Percentiles rank a stretch among this genome's conserved stretches.
These are phyloP conservation scores for Gynochthodes officinalis DNA, from an alignment of 257 asterid genomes.

Conservation along the genomic window DNA sequence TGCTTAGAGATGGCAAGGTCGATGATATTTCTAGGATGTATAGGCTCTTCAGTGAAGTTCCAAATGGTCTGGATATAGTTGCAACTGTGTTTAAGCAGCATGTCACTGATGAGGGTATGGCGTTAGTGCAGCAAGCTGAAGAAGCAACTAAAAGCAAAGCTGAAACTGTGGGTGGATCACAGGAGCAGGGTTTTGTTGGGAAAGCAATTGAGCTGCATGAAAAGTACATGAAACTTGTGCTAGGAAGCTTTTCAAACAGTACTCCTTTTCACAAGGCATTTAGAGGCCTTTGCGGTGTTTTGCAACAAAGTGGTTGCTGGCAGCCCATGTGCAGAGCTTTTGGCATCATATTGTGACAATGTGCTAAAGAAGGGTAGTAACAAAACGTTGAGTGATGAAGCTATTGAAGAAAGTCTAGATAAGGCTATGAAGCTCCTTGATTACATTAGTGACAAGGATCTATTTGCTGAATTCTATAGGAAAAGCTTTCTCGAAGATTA, in stretches of 20 bases:
- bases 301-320: conserved; percentile 49
- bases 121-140: conserved; percentile 49
- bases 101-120: conserved; percentile 50
- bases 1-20: conserved; percentile 52
- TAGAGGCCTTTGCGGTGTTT: conserved; percentile 53
- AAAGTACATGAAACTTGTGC: conserved; percentile 42
- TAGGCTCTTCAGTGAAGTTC: conserved; percentile 41
- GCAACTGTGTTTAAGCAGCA: conserved; percentile 49
- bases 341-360: conserved; percentile 52
- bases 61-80: conserved; percentile 38
- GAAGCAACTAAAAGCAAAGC: conserved; percentile 46
- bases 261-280: conserved; percentile 47
- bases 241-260: conserved; percentile 37
- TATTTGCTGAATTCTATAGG: conserved; percentile 56
- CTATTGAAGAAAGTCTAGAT: conserved; percentile 47
- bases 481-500: conserved; percentile 57
- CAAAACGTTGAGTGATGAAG: conserved; percentile 51
- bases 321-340: conserved; percentile 42
- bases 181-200: conserved; percentile 47
- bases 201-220: conserved; percentile 47
- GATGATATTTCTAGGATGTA: conserved; percentile 63
- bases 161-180: conserved; percentile 36
- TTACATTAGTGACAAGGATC: conserved; percentile 52
- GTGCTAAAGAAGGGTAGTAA: conserved; percentile 50
- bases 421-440: conserved; percentile 52